phyloP scores from a whole-genome alignment of 768 basidiomycete species.

The Kwoniella pini region DNA sequence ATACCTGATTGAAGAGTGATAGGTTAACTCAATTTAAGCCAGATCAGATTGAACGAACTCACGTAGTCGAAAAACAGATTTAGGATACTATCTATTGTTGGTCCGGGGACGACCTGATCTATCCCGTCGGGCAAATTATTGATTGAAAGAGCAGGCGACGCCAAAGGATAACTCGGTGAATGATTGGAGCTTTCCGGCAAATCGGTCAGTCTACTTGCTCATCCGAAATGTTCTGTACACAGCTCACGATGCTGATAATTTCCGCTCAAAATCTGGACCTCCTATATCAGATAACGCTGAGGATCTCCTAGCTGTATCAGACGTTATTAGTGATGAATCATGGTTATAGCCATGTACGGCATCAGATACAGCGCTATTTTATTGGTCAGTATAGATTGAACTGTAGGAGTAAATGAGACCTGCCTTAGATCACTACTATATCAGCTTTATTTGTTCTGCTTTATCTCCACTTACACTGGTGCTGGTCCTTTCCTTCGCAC shows the following conservation, averaged over 20 bases:
- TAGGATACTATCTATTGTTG: conserved; percentile 36
- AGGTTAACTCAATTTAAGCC: not conserved
- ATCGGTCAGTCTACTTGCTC: no score
- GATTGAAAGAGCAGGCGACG: not conserved
- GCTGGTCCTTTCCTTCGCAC: conserved; percentile 41
- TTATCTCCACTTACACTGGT: conserved; percentile 32
- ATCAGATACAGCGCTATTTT: conserved; percentile 35
- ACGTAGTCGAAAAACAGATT: conserved; percentile 46
- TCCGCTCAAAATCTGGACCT: conserved; percentile 8
- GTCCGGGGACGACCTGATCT: conserved; percentile 37
- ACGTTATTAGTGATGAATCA: not conserved
- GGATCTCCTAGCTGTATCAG: conserved; percentile 5
- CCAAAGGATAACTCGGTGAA: conserved; percentile 20
- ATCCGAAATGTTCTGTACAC: not conserved
- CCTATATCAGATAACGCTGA: conserved; percentile 7
- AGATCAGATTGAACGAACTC: conserved; percentile 3
- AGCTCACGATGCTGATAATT: conserved; percentile 11
- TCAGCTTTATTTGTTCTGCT: conserved; percentile 4
- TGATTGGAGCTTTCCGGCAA: not conserved
- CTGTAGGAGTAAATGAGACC: not conserved
- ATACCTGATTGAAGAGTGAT: conserved; percentile 58
- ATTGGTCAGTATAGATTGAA: not conserved
- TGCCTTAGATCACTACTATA: conserved; percentile 20
- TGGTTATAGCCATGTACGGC: conserved; percentile 31
- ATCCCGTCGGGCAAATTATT: conserved; percentile 28